Evolutionary conservation across 1,139 yeast genomes (phyloP), one percentile per base, ranked within the genome.

Genomic region (Geotrichum bryndzae): DNA sequence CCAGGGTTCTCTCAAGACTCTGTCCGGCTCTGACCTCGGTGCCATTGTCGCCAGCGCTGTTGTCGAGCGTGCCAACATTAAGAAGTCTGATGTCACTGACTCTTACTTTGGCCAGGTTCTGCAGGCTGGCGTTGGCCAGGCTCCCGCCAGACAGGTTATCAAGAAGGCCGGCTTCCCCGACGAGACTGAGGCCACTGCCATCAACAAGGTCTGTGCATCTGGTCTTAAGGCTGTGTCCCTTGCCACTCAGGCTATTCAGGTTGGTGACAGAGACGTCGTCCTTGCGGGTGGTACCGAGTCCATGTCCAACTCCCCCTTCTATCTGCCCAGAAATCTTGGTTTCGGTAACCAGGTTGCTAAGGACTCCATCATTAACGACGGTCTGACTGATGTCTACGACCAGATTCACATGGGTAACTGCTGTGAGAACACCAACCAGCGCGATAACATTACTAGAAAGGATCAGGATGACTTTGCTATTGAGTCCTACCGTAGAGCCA

Each of bases 261-360:
- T 81, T 62, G 87, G 87, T 52, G 79, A 80, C 67, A 80, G 84
- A 60, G 81, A 80, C 64, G 77, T 84, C 53, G 82, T 83, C 33
- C 79, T 84, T 60, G 84, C 84, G 51, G 87, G 87, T 51, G 87
- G 87, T 61, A 85, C 84, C 69, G 87, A 84, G 73, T 82, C 85
- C 65, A 84, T 84, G 87, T 77, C 85, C 58, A 82, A 83, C 69
- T 74, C 84, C 50, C 87, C 87, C 33, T 83, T 79, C 68, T 76
- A 74, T 64, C 60, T 73, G 38, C 70, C 71, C 22, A 77, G 83
- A 76, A 56, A 81, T 66, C 81, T 83, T 55, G 74, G 80, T 66
- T 84, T 78, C 67, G 87, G 87, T 63, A 82, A 83, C 68, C 70
- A 78, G 56, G 66, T 76, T 62, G 67, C 81, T 68, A 77, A 77